phyloP scores from a whole-genome alignment of 345 rosid genomes.

The Orychophragmus violaceus region DNA sequence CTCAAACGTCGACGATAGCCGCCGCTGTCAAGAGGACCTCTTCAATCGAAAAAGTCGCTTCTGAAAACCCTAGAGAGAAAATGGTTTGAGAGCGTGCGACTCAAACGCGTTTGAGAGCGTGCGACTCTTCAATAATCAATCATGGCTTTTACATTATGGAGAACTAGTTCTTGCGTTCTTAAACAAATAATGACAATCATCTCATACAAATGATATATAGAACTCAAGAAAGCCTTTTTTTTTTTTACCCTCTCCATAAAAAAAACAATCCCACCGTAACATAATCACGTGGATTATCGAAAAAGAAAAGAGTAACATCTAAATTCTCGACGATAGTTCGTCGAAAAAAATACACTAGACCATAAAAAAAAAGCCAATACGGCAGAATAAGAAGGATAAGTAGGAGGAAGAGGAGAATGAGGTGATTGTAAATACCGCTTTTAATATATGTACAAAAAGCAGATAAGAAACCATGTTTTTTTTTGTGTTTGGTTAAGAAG shows the following conservation, averaged over 20 bases:
- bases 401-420: background rate
- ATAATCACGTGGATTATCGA: slow-evolving; percentile 29
- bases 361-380: slow-evolving; percentile 9
- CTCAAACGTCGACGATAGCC: too few relatives aligned
- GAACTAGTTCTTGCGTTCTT: slow-evolving; percentile 3
- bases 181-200: slow-evolving; percentile 4
- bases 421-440: background rate
- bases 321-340: slow-evolving; percentile 19
- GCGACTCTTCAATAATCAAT: too few relatives aligned
- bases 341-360: slow-evolving; percentile 17
- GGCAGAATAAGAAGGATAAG: background rate
- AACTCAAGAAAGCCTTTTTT: slow-evolving; percentile 6
- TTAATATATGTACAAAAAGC: slow-evolving; percentile 23
- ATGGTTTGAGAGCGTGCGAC: too few relatives aligned
- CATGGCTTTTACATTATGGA: slow-evolving; percentile 22
- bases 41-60: too few relatives aligned
- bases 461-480: background rate
- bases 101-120: too few relatives aligned
- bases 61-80: too few relatives aligned
- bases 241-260: background rate
- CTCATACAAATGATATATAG: slow-evolving; percentile 10
- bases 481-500: slow-evolving; percentile 30
- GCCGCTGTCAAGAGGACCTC: too few relatives aligned
- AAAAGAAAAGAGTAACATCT: background rate
- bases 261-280: slow-evolving; percentile 31